These are phyloP conservation scores for Anisogramma anomala DNA, from an alignment of 2,329 filamentous ascomycete species.

Conservation along the genomic window DNA sequence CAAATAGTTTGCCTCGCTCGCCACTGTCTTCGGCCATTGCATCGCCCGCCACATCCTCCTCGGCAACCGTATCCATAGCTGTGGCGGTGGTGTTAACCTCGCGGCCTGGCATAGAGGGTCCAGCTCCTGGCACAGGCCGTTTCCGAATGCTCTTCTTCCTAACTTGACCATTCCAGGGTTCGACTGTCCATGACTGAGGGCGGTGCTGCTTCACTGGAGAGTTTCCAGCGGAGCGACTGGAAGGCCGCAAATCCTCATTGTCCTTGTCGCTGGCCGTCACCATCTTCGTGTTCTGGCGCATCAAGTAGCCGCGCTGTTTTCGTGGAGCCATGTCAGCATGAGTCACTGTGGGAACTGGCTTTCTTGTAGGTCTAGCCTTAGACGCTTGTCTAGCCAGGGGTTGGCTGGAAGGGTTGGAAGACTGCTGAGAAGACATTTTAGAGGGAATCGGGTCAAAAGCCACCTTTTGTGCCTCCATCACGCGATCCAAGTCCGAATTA, in stretches of 20 bases:
- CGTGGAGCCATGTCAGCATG: slow-evolving; percentile 49
- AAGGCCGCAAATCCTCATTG: slow-evolving; percentile 37
- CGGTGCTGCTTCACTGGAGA: slow-evolving; percentile 66
- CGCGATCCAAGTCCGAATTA: slow-evolving; percentile 84
- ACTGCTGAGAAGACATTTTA: slow-evolving; percentile 17
- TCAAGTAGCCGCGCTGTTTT: slow-evolving; percentile 90
- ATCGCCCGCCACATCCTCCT: slow-evolving; percentile 52
- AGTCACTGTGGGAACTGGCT: slow-evolving; percentile 15
- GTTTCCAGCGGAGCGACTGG: slow-evolving; percentile 50
- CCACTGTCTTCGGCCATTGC: slow-evolving; percentile 59
- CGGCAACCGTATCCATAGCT: slow-evolving; percentile 52
- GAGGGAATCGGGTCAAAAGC: slow-evolving; percentile 32
- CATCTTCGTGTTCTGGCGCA: slow-evolving; percentile 97
- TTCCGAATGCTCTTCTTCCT: slow-evolving; percentile 56
- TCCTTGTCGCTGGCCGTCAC: slow-evolving; percentile 81
- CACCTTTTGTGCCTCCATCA: slow-evolving; percentile 97
- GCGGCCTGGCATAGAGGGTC: slow-evolving; percentile 77
- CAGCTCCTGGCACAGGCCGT: slow-evolving; percentile 47
- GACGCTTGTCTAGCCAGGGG: slow-evolving; percentile 35
- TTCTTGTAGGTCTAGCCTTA: slow-evolving; percentile 16
- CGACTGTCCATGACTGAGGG: slow-evolving; percentile 88
- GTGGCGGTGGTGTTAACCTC: slow-evolving; percentile 65
- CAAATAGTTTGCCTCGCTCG: slow-evolving; percentile 84
- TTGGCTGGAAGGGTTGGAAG: slow-evolving; percentile 8
- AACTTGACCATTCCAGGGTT: slow-evolving; percentile 83